Percentiles rank a stretch among this genome's conserved stretches.
These are phyloP conservation scores for Pseudozyma tsukubaensis DNA, from an alignment of 1,284 basidiomycete species.

Conservation along the genomic window DNA sequence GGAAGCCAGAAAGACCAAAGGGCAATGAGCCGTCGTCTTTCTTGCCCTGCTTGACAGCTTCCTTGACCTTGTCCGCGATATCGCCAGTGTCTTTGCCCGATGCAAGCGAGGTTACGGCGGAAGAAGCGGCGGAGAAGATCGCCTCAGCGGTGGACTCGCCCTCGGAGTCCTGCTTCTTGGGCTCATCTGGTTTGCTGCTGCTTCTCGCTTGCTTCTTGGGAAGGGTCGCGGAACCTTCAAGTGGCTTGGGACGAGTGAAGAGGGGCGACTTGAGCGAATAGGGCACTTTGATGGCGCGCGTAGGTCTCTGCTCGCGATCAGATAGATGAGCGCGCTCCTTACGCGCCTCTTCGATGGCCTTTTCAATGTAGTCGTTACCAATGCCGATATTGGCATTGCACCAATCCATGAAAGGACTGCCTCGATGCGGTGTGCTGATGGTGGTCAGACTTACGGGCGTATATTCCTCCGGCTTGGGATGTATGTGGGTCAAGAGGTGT, in stretches of 20 bases:
- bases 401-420: constrained; percentile 99
- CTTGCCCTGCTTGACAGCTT: constrained; percentile 31
- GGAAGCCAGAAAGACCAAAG: constrained; percentile 46
- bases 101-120: constrained; percentile 13
- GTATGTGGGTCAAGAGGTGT: constrained; percentile 86
- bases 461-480: constrained; percentile 78
- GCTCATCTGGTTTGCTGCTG: constrained; percentile 16
- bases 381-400: constrained; percentile 73
- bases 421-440: constrained; percentile 92
- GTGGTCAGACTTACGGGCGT: constrained; percentile 87
- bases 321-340: constrained; percentile 30
- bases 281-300: constrained; percentile 42
- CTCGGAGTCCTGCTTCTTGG: not conserved
- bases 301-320: constrained; percentile 24
- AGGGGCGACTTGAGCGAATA: constrained; percentile 64
- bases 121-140: constrained; percentile 28
- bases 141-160: constrained; percentile 19
- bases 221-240: constrained; percentile 29
- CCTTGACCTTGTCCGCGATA: constrained; percentile 35
- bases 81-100: not conserved
- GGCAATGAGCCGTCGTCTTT: constrained; percentile 35
- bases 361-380: constrained; percentile 64
- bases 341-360: constrained; percentile 55
- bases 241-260: constrained; percentile 54
- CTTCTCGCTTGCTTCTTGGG: constrained; percentile 17